phyloP scores from a whole-genome alignment of 2,329 filamentous ascomycete species.

The Rosellinia necatrix region DNA sequence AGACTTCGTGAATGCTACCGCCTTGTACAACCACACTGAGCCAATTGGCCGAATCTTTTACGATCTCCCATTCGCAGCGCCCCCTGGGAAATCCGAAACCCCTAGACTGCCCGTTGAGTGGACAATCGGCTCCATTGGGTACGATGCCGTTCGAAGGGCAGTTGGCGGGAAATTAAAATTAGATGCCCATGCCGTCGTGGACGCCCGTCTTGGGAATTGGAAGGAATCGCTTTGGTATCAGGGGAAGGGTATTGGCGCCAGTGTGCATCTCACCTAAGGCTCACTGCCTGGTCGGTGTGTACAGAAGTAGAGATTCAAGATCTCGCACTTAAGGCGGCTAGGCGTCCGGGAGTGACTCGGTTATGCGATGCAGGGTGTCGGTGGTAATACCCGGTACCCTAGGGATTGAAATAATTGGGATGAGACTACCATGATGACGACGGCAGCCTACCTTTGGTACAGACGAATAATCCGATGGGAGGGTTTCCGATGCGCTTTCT shows the following conservation, averaged over 20 bases:
- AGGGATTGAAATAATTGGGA: neutral
- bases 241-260: constrained; percentile 71
- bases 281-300: constrained; percentile 3
- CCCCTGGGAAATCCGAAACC: constrained; percentile 72
- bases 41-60: constrained; percentile 79
- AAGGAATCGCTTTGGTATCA: constrained; percentile 72
- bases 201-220: constrained; percentile 76
- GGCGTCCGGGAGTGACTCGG: constrained; percentile 14
- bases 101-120: constrained; percentile 83
- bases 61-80: constrained; percentile 73
- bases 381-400: neutral
- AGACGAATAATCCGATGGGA: no score
- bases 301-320: neutral
- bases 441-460: neutral
- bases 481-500: neutral
- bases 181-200: constrained; percentile 77
- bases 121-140: constrained; percentile 77
- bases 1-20: constrained; percentile 80
- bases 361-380: neutral
- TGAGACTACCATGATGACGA: neutral
- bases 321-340: neutral
- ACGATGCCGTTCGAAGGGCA: constrained; percentile 78
- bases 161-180: constrained; percentile 80
- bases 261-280: constrained; percentile 27
- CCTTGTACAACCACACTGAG: constrained; percentile 81